Base-by-base conservation (phyloP, 2,329 filamentous ascomycete genomes). In the Scedosporium boydii region DNA sequence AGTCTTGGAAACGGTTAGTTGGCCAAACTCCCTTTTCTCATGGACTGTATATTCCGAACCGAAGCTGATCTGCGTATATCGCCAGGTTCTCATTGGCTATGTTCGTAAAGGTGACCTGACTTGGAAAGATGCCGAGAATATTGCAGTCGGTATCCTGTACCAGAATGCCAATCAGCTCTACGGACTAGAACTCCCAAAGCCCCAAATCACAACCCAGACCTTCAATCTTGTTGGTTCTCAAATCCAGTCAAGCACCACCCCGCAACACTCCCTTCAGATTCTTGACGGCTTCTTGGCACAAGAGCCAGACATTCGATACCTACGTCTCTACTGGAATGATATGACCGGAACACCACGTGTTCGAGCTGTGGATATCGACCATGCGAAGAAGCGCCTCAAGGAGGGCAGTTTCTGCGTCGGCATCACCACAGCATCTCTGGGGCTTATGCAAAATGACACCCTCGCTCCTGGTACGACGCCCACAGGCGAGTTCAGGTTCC, bases 121-220 rank as follows among this genome's bases (percentile, higher is more conserved):
- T 1, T 76, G 82, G 65, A 67, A 75, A 6, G 84, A 91, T 68
- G 89, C 89, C 0, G 81, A 86, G 6, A 74, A 81, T 27, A 78
- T 89, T 3, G 86, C 85, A 0, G 82, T 84, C 58, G 84, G 88
- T 62, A 81, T 95, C 0, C 75, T 95, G 7, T 95, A 93, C 75
- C 80, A 84, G 65, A 96, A 92, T 67, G 84, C 90, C 0, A 93
- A 93, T 69, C 75, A 78, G n/a, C 75, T 95, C 0, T 96, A 95
- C 69, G 77, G 81, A 12, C 80, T 96, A 1, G 74, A 78, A 0
- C 74, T 85, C 18, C 10, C 46, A n/a, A 62, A 38, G 59, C 59
- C 55, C 44, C 65, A 26, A 27, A 26, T 64, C 3, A 62, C 53
- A 21, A 75, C 5, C 42, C 80, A 14, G 4, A 7, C 2, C 16